Conservation (phyloP, 768 basidiomycete species). For the Russula dissimulans region DNA sequence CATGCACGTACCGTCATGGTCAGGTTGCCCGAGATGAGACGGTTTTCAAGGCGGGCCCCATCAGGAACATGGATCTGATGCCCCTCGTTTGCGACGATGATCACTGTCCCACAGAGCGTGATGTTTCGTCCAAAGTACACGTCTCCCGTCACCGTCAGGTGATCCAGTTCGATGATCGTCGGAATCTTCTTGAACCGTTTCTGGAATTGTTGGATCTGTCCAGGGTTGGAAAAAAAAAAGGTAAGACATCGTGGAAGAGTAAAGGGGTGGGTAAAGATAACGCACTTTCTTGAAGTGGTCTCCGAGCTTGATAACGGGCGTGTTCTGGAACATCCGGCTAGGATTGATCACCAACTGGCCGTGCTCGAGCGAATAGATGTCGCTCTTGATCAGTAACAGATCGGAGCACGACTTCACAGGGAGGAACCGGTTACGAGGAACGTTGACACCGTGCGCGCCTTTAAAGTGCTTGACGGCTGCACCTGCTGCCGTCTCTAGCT, state of each 20-base stretch:
- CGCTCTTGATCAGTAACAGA: constrained; percentile 81
- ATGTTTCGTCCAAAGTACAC: constrained; percentile 85
- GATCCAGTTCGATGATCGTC: constrained; percentile 82
- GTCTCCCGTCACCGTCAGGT: constrained; percentile 88
- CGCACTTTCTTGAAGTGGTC: constrained; percentile 92
- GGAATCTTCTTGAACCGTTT: constrained; percentile 95
- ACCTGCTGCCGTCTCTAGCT: constrained; percentile 56
- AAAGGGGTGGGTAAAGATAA: neutral
- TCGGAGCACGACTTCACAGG: constrained; percentile 87
- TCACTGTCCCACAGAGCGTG: constrained; percentile 83
- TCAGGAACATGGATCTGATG: constrained; percentile 69
- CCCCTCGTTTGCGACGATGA: constrained; percentile 73
- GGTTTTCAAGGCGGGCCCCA: constrained; percentile 62
- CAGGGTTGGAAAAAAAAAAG: neutral
- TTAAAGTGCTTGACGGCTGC: constrained; percentile 92
- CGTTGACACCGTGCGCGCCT: constrained; percentile 89
- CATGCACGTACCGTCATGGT: constrained; percentile 52
- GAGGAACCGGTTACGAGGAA: constrained; percentile 89
- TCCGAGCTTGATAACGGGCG: constrained; percentile 95
- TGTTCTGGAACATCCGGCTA: constrained; percentile 71
- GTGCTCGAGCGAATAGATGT: constrained; percentile 85
- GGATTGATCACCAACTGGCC: constrained; percentile 83
- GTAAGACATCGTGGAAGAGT: neutral
- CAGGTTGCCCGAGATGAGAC: constrained; percentile 75
- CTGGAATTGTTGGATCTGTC: constrained; percentile 77